Evolutionary conservation across 306 rosid genomes (phyloP), one percentile per base, ranked within the genome.

Genomic region (Citrullus colocynthis): DNA sequence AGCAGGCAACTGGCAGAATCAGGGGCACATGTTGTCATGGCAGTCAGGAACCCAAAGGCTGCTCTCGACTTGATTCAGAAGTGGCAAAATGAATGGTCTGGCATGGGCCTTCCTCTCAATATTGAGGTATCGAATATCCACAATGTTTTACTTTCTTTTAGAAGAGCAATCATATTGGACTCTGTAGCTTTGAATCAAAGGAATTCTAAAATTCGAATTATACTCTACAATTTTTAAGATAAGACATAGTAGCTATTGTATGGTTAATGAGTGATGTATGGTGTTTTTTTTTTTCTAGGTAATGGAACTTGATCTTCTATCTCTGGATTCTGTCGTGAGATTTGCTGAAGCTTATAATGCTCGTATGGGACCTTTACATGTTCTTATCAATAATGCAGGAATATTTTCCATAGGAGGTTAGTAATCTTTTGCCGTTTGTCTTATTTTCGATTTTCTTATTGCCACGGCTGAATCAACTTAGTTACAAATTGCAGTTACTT

Each of bases 21-120:
- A 7, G 99, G 99, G 66, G 99, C 97, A 16, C 97, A 95, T 85
- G 97, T 95, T 78, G 91, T 95, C 69, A 95, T 95, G 99, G 97
- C 99, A 4, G 99, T 95, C 78, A 95, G 99, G 93, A 95, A 95
- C 79, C 82, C 91, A 13, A 87, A 92, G 70, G 91, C 85, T 14
- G 99, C 97, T 42, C 83, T 78, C 18, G 97, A 89, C 48, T 83
- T 95, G 90, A 92, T 95, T 77, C 96, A 86, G 85, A 87, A 88
- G 74, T 95, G 99, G 99, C 97, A 92, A 87, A 82, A 76, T 58
- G 97, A 92, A 74, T 89, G 97, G 89, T 82, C 86, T 42, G 97
- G 91, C 80, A 76, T 79, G 84, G 92, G 97, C 60, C 89, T 95
- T 69, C 91, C 97, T 82, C 96, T 92, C 82, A 92, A 92, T 84